Base-by-base conservation (phyloP, 441 rosid genomes). In the Adansonia grandidieri region DNA sequence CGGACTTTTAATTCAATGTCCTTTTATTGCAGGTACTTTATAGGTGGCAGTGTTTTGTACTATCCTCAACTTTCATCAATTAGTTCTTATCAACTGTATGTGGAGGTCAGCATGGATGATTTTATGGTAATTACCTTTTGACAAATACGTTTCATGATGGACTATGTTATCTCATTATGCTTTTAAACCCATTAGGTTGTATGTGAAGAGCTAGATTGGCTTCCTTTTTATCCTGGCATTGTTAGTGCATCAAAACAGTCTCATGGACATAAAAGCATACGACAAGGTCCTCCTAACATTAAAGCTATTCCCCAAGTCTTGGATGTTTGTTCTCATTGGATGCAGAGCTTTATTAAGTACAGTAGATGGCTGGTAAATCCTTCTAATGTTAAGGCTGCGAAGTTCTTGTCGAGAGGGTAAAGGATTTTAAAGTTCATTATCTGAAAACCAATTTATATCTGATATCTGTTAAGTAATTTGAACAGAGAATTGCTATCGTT, bases 191-290 rank as follows among this genome's bases (percentile, higher is more conserved):
- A n/a, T 78, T 81, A 97, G 99, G 99, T 97, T 76, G 99, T 92
- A 47, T 92, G 99, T 75, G 99, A 97, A 86, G 99, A 94, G 89
- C 89, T 97, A 82, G 99, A 95, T 47, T 97, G 98, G 98, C 92
- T 97, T 84, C 98, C 92, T 60, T 94, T 97, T 84, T 97, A 89
- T 84, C 93, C 92, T 47, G 91, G 84, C 50, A 82, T 58, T 77
- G 57, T 28, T 81, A 83, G 80, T 80, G 42, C 84, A 62, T 84
- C 82, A 77, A 83, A 89, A 78, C 86, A 80, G 81, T 74, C 86
- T 48, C 94, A 88, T 84, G 91, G 92, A 76, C 97, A 89, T 84
- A 86, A 73, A 82, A 87, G 89, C 70, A 87, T 70, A 86, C 87
- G 54, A 79, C 89, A 95, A 85, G 88, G 84, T 83, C 92, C 97